Conservation (phyloP, 177 flowering plant species). For the Vitis hybrid region DNA sequence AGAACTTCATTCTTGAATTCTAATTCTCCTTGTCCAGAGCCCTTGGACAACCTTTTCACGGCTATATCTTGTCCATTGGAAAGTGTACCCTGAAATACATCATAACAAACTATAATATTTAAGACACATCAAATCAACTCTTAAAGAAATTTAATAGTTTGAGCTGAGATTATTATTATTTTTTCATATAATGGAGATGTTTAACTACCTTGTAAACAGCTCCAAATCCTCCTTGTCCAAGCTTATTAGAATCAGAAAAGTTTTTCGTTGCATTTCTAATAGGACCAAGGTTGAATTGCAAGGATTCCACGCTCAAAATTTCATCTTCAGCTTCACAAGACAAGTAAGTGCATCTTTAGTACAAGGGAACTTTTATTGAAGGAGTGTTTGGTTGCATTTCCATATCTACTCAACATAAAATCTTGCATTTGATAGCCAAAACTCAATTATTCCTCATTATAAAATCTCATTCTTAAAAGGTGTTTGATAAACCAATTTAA, state of each 20-base stretch:
- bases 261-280: conserved; percentile 27
- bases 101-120: not conserved
- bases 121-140: too few relatives aligned
- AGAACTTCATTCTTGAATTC: conserved; percentile 48
- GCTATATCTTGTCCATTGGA: conserved; percentile 40
- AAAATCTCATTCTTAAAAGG: too few relatives aligned
- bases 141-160: too few relatives aligned
- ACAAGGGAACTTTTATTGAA: too few relatives aligned
- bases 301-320: conserved; percentile 10
- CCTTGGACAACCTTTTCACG: conserved; percentile 46
- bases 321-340: not conserved
- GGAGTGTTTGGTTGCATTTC: too few relatives aligned
- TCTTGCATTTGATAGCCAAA: too few relatives aligned
- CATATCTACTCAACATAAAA: too few relatives aligned
- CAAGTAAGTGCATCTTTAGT: not conserved
- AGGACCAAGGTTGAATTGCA: conserved; percentile 20
- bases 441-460: too few relatives aligned
- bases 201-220: conserved; percentile 25
- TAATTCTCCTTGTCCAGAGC: conserved; percentile 36
- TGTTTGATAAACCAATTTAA: too few relatives aligned
- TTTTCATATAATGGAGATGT: too few relatives aligned
- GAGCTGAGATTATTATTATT: too few relatives aligned
- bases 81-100: conserved; percentile 27
- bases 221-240: conserved; percentile 42
- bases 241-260: conserved; percentile 23